A percentile compares a stretch with the other conserved stretches of the same genome.
These are phyloP conservation scores for Eimeria maxima DNA, from an alignment of 169 alveolate genomes.

Conservation along the genomic window DNA sequence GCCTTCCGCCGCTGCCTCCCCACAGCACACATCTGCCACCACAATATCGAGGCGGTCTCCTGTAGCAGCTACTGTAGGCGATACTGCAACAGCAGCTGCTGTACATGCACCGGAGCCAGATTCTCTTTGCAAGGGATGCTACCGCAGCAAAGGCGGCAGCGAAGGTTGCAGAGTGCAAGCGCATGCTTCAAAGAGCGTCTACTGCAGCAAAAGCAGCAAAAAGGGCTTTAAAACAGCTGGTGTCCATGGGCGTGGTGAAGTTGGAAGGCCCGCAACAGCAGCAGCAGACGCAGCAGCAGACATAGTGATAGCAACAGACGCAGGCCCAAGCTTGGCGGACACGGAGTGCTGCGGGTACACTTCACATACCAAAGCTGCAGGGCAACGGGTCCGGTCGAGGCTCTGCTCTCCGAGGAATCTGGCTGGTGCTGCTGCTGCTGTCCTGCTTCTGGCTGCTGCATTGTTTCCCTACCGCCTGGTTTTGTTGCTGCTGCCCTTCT, in stretches of 20 bases:
- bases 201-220: conserved; percentile 15
- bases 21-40: neutral
- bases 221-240: neutral
- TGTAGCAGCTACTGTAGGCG: neutral
- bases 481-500: conserved; percentile 26
- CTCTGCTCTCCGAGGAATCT: neutral
- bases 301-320: neutral
- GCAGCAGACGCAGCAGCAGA: conserved; percentile 16
- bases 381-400: neutral
- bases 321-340: neutral
- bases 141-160: neutral
- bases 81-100: neutral
- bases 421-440: no score
- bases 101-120: neutral
- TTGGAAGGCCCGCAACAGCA: neutral
- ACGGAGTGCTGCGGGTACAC: neutral
- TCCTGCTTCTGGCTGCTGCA: conserved; percentile 33
- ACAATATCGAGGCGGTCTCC: neutral
- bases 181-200: neutral
- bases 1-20: neutral
- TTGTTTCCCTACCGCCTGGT: neutral
- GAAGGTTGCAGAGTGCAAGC: neutral
- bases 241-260: neutral
- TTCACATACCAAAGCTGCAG: no score
- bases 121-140: neutral